A percentile compares a stretch with the other conserved stretches of the same genome.
Conservation (phyloP, 192 early-diverging fungal genomes). For the Bifiguratus adelaidae region DNA sequence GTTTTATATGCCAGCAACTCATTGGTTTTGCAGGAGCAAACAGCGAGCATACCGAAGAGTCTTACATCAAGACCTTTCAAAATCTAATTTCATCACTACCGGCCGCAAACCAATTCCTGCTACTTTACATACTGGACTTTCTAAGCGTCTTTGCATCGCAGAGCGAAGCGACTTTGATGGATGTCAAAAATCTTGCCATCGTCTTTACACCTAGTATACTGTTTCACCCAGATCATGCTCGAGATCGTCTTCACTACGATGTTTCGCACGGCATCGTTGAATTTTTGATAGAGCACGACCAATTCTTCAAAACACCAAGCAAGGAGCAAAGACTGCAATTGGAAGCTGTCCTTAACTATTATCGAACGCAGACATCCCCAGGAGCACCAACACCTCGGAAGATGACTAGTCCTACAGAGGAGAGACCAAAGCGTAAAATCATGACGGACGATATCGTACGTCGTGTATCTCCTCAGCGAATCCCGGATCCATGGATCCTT, state of each 20-base stretch:
- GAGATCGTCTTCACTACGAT: constrained; percentile 60
- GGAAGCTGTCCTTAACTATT: too few species aligned
- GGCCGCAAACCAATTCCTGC: constrained; percentile 46
- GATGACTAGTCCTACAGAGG: too few species aligned
- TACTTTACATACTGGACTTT: constrained; percentile 60
- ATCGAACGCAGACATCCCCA: too few species aligned
- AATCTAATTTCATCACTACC: constrained; percentile 39
- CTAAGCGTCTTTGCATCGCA: constrained; percentile 39
- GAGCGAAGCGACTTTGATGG: constrained; percentile 51
- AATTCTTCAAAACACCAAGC: too few species aligned
- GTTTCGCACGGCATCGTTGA: constrained; percentile 60
- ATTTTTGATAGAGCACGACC: constrained; percentile 57
- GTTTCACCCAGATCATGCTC: constrained; percentile 57
- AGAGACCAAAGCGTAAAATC: too few species aligned
- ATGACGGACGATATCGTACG: too few species aligned
- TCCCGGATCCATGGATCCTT: too few species aligned
- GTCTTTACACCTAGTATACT: constrained; percentile 67
- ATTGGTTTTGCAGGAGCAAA: too few species aligned
- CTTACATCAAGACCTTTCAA: constrained; percentile 35
- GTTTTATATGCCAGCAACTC: background rate
- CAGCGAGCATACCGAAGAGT: constrained; percentile 9
- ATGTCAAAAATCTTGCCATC: constrained; percentile 58
- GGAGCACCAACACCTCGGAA: too few species aligned
- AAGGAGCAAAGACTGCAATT: too few species aligned
- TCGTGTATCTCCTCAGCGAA: too few species aligned